These are phyloP conservation scores for Rhododendron simsii DNA, from an alignment of 148 eudicot species.

Conservation along the genomic window DNA sequence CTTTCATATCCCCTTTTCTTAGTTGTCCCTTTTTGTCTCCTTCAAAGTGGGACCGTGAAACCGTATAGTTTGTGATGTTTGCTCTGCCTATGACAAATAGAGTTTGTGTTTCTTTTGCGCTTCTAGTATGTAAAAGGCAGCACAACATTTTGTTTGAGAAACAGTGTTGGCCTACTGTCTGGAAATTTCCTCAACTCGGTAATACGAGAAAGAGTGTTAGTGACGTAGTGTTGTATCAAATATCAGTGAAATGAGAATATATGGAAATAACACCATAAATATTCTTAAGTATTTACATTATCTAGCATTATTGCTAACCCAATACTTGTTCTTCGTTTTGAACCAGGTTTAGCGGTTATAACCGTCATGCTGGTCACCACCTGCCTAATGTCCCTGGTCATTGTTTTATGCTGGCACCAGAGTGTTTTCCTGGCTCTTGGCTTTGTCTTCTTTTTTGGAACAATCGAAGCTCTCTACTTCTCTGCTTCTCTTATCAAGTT, in stretches of 20 bases:
- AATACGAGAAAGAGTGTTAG: background rate
- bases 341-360: constrained; percentile 91
- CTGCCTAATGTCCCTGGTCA: constrained; percentile 94
- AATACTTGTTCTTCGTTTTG: constrained; percentile 6
- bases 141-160: background rate
- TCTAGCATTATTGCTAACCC: background rate
- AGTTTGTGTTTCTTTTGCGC: background rate
- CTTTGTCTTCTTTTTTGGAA: constrained; percentile 74
- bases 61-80: background rate
- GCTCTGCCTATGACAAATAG: background rate
- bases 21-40: background rate
- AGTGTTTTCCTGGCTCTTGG: constrained; percentile 59
- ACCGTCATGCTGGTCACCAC: constrained; percentile 98
- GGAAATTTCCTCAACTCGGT: background rate
- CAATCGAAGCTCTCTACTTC: constrained; percentile 87
- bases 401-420: constrained; percentile 80
- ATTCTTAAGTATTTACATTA: background rate
- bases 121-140: background rate
- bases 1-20: background rate
- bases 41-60: background rate
- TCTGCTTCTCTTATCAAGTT: constrained; percentile 90
- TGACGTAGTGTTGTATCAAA: background rate
- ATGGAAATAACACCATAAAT: background rate
- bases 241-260: background rate
- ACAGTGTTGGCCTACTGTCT: background rate